Base-by-base conservation (phyloP, 306 rosid genomes). In the Castanea crenata region DNA sequence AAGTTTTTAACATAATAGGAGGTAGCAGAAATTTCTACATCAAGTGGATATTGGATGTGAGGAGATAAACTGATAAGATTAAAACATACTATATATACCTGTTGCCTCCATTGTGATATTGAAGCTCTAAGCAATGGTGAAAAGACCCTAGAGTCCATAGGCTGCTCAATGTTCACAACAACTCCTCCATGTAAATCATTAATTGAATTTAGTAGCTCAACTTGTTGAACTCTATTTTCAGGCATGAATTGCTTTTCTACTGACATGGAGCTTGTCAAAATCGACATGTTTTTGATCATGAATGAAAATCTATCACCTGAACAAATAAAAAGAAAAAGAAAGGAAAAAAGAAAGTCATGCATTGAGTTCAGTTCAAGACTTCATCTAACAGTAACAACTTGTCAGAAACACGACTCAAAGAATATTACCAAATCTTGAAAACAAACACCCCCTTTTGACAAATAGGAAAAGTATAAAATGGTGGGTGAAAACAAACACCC, bases 101-200 rank as follows among this genome's bases (percentile, higher is more conserved):
- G 84, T 27, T 68, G 78, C 79, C 76, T 86, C 98, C 98, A 94
- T 4, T 81, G 90, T 14, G 89, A 78, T 8, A 92, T 3, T 25
- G 98, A 92, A 78, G 85, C 82, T 74, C 78, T 59, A 7, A 94
- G 83, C 85, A 86, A 67, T 56, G 88, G 78, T 61, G 81, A 32
- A 71, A 94, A 94, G 54, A 65, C 73, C 64, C 13, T 77, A 21
- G 93, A 82, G 75, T 88, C 88, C 86, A 92, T 83, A 19, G 87
- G 79, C 6, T 88, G 83, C 23, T 87, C 83, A 58, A 94, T 69
- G 21, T 84, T 88, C 44, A 94, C 82, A 65, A 61, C 56, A 75
- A 94, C 86, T 63, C 98, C 98, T 25, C 91, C 98, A 82, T 90
- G 83, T 54, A 7, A 34, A 83, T 92, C 97, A 15, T 92, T 85